Conservation (phyloP, 805 yeast genomes). For the Candida methanosorbosa region DNA sequence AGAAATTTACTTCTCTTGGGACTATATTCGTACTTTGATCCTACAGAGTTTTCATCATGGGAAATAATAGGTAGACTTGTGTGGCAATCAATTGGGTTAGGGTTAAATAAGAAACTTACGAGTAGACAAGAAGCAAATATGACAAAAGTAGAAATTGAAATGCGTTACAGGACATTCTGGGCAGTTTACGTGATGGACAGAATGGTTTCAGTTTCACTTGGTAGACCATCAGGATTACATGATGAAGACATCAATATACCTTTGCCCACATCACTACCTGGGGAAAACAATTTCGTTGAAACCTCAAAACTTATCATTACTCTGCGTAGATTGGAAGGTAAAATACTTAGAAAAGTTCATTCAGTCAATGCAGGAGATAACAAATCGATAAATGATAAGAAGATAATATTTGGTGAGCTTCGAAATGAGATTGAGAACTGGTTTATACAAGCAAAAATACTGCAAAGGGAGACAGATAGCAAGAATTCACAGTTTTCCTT, state of each 20-base stretch:
- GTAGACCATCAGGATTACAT: conserved; percentile 18
- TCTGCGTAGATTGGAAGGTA: conserved; percentile 38
- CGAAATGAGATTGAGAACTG: conserved; percentile 29
- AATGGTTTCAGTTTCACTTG: conserved; percentile 16
- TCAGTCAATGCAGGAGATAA: conserved; percentile 30
- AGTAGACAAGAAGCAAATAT: conserved; percentile 18
- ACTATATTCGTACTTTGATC: conserved; percentile 45
- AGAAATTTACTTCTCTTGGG: too few relatives aligned
- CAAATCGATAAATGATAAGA: conserved; percentile 9
- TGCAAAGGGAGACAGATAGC: background rate
- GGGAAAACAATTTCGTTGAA: conserved; percentile 31
- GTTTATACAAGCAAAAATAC: conserved; percentile 6
- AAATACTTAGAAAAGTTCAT: conserved; percentile 36
- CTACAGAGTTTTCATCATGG: conserved; percentile 42
- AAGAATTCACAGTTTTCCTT: background rate
- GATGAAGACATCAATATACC: conserved; percentile 21
- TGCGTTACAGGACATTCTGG: conserved; percentile 30
- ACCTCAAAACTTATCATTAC: conserved; percentile 33
- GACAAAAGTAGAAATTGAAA: conserved; percentile 29
- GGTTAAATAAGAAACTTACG: conserved; percentile 32
- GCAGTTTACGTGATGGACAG: conserved; percentile 20
- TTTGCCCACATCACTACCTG: conserved; percentile 27
- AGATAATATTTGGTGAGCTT: conserved; percentile 21
- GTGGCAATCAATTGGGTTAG: conserved; percentile 36
- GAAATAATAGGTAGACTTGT: conserved; percentile 39